Base-by-base conservation (phyloP, 1,284 basidiomycete genomes). In the Porphyrellus sp. region DNA sequence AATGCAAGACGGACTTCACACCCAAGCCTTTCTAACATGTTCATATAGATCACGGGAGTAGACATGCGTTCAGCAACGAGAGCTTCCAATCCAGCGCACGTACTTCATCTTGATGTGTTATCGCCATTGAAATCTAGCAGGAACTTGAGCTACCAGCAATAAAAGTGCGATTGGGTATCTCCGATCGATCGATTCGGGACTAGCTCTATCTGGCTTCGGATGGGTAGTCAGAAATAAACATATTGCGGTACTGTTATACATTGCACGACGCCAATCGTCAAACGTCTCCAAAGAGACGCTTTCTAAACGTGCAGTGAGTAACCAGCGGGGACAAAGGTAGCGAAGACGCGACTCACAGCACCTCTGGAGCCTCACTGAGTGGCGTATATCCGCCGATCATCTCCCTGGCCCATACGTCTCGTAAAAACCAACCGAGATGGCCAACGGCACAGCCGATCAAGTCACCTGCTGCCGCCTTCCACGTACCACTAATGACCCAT, bases 371-470 rank as follows among this genome's bases (percentile, higher is more conserved):
- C 50, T 88, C 85, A 52, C 89, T 87, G 61, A 93, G 79, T 43
- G 88, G 72, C 2, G 81, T 83, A 46, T 81, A 79, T 0, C 89
- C 89, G 18, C 89, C 90, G 3, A 85, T 74, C 82, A 95, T 90
- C 72, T 99, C 96, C 54, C 91, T 77, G 23, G 89, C 86, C 97
- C 96, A 99, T 2, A 96, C 90, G 62, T 98, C 94, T 49, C 92
- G 79, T 61, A 97, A 71, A 72, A 98, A 98, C 85, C 95, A 97
- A 44, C 87, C 89, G 8, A 93, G 74, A 68, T 97, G 94, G 0
- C 92, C 94, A 0, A 96, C 92, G 0, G 89, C 84, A 63, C 93
- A 93, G 1, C 94, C 94, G 21, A 91, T 79, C 7, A 94, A 77
- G 64, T 95, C 93, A 5, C 86, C 91, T 1, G 89, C 83, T 0